Evolutionary conservation across 139 green algal genomes (phyloP).

Genomic region (Chlamydomonas sphaeroides): DNA sequence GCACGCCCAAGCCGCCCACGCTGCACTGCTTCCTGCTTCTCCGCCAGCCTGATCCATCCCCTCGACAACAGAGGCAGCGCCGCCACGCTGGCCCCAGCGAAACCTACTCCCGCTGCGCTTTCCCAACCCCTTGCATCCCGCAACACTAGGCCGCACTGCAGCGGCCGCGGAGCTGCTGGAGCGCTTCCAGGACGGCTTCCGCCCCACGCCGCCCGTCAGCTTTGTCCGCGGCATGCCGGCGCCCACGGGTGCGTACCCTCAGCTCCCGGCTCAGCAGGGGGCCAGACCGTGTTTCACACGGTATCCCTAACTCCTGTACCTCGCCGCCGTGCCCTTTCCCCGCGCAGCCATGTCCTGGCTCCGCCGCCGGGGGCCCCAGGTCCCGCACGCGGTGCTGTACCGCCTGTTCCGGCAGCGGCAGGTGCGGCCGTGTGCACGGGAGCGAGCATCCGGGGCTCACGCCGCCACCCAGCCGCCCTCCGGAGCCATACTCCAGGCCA

Average conservation of each 20-base stretch:
- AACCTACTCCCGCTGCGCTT: no score
- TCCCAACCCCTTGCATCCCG: no score
- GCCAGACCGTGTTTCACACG: no score
- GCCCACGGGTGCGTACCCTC: conserved; percentile 10
- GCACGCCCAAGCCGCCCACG: no score
- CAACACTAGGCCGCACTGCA: background rate
- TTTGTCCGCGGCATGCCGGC: background rate
- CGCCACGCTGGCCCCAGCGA: no score
- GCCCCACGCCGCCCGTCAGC: background rate
- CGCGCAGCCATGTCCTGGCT: conserved; percentile 63
- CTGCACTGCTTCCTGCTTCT: no score
- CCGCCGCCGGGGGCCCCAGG: conserved; percentile 52
- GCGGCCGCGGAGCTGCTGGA: background rate
- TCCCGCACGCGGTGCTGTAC: conserved; percentile 42
- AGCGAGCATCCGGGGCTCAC: no score
- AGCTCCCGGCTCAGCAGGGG: background rate
- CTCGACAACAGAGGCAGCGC: no score
- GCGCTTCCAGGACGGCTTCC: background rate
- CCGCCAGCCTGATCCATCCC: no score
- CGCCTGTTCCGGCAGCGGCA: conserved; percentile 47
- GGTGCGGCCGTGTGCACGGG: conserved; percentile 2
- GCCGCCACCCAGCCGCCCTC: no score
- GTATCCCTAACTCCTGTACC: no score
- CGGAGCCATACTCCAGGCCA: no score
- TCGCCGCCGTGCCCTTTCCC: background rate